Evolutionary conservation across 768 basidiomycete species (phyloP), one percentile per base, ranked within the genome.

Genomic region (Naganishia antarctica): DNA sequence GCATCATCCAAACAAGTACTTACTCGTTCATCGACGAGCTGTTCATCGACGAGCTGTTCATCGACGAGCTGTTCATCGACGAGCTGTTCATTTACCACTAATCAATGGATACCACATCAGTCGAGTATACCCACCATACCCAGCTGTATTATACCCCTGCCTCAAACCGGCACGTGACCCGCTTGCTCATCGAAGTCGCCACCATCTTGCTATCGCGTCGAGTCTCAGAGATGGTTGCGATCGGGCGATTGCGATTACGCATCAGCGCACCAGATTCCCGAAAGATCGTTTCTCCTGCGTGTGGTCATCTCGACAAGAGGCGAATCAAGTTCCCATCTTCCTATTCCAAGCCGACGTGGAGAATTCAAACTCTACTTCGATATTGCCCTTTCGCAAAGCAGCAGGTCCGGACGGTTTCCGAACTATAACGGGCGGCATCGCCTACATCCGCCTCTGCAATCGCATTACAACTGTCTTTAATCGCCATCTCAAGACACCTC

Each of bases 211-310:
- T n/a, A 21, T 11, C 4, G 11, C 47, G 45, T 21, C 4, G 26
- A 34, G 53, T 57, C 23, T 57, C 53, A 57, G 53, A 7, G 37
- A 37, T 9, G 31, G 15, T 44, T 12, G 18, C 31, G 53, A 57
- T 57, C 53, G 53, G 53, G 34, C 15, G n/a, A 51, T 31, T 51
- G 37, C 31, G 11, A 51, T 51, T 51, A 51, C 50, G 50, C 50
- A 51, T 51, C 50, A 51, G 16, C 50, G 28, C 18, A 31, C 31
- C n/a, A 34, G 28, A 9, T 9, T 40, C 23, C 11, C 18, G 53
- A 40, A 57, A 57, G 43, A 41, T 57, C 53, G 53, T 57, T 34
- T 25, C 23, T 5, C 15, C 34, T 37, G 8, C 15, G 34, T 4
- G 16, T 34, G 15, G 21, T 37, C 32, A 15, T 57, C 13, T 26